Evolutionary conservation across 2,329 filamentous ascomycete species (phyloP).

Genomic region (Anthostomella pinea): DNA sequence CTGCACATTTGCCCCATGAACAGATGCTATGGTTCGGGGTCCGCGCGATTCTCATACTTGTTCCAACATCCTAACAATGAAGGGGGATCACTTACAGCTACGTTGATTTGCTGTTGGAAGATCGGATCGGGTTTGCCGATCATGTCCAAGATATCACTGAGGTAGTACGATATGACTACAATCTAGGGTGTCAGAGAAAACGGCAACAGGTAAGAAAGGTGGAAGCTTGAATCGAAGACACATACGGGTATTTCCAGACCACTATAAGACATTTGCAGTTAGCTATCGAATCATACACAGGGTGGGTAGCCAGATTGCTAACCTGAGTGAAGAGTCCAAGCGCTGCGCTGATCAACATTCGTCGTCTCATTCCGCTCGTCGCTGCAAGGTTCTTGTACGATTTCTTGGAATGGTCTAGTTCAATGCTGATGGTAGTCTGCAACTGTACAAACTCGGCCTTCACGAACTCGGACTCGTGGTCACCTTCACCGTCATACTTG

Average conservation of each 20-base stretch:
- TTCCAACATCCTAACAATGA: no score
- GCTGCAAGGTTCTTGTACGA: slow-evolving; percentile 43
- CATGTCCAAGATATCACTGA: slow-evolving; percentile 41
- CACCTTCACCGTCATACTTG: slow-evolving; percentile 44
- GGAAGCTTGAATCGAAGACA: not conserved
- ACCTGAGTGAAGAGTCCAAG: slow-evolving; percentile 39
- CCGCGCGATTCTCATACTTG: no score
- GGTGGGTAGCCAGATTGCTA: not conserved
- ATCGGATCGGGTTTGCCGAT: slow-evolving; percentile 41
- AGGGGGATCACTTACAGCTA: slow-evolving; percentile 36
- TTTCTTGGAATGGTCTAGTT: slow-evolving; percentile 47
- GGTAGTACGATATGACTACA: slow-evolving; percentile 42
- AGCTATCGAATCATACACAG: not conserved
- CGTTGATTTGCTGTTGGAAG: slow-evolving; percentile 45
- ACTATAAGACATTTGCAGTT: slow-evolving; percentile 2
- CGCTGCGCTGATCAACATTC: slow-evolving; percentile 36
- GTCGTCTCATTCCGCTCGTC: slow-evolving; percentile 39
- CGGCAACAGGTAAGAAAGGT: not conserved
- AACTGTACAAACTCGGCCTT: slow-evolving; percentile 57
- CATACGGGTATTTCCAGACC: slow-evolving; percentile 21
- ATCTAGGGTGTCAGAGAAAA: no score
- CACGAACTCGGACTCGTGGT: slow-evolving; percentile 45
- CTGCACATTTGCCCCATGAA: no score
- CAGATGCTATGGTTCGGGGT: no score
- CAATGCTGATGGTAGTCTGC: slow-evolving; percentile 50